These are phyloP conservation scores for Murraya paniculata DNA, from an alignment of 345 rosid species.

Conservation along the genomic window DNA sequence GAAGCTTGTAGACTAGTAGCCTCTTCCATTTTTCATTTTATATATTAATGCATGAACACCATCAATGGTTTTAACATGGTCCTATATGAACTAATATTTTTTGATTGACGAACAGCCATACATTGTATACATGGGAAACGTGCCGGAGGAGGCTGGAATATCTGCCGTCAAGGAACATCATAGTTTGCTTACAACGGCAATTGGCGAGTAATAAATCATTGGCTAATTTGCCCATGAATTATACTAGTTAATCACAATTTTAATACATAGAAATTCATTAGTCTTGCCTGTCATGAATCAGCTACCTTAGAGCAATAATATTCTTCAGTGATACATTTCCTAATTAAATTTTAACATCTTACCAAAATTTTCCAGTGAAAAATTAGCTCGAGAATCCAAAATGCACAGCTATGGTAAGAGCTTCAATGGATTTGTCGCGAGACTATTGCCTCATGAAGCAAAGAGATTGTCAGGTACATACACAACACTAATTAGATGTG, in stretches of 20 bases:
- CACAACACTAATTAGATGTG: no score
- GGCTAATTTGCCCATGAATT: background rate
- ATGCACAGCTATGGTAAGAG: constrained; percentile 67
- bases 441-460: constrained; percentile 68
- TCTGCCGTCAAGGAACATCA: constrained; percentile 40
- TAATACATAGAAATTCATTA: no score
- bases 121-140: constrained; percentile 84
- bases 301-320: no score
- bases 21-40: no score
- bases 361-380: constrained; percentile 33
- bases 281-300: no score
- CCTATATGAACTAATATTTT: background rate
- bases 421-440: constrained; percentile 80
- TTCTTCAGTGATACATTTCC: background rate
- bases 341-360: background rate
- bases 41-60: background rate
- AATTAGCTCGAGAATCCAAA: constrained; percentile 49
- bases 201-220: constrained; percentile 56
- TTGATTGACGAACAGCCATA: constrained; percentile 45
- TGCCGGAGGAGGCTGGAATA: constrained; percentile 16
- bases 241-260: no score
- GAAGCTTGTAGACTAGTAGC: no score
- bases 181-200: constrained; percentile 40
- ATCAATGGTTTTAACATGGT: background rate
- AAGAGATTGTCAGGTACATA: constrained; percentile 47